A percentile compares a stretch with the other conserved stretches of the same genome.
Evolutionary conservation across 208 protist species (phyloP).

Genomic region (Trypanosoma caninum): DNA sequence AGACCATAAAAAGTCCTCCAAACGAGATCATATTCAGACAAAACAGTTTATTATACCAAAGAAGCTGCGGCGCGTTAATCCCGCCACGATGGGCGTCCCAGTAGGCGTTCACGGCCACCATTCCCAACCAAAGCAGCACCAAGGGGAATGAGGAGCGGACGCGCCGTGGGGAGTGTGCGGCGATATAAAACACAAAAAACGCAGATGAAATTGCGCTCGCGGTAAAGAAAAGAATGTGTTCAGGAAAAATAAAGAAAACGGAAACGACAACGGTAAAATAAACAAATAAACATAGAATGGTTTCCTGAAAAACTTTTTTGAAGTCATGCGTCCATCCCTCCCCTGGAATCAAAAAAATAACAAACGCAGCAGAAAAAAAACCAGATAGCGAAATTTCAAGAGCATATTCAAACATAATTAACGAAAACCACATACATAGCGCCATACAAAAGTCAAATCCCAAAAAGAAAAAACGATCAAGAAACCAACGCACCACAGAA

Average conservation of each 20-base stretch:
- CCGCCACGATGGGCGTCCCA: background rate
- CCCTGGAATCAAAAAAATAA: conserved; percentile 26
- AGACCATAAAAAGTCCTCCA: conserved; percentile 10
- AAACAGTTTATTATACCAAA: conserved; percentile 13
- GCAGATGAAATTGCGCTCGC: conserved; percentile 36
- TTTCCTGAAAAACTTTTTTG: conserved; percentile 15
- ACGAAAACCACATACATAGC: conserved; percentile 40
- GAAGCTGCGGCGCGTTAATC: background rate
- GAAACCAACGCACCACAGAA: conserved; percentile 1
- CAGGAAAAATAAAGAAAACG: conserved; percentile 21
- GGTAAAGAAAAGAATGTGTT: conserved; percentile 27
- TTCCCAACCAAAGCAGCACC: conserved; percentile 30
- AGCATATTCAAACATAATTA: conserved; percentile 37
- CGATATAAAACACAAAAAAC: conserved; percentile 34
- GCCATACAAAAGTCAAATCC: conserved; percentile 50
- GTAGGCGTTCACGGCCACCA: conserved; percentile 28
- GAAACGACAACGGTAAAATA: conserved; percentile 10
- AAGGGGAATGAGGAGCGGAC: conserved; percentile 27
- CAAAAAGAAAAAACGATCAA: conserved; percentile 48
- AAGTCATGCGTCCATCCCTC: conserved; percentile 15
- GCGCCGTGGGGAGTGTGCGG: conserved; percentile 31
- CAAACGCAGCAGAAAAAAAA: conserved; percentile 24
- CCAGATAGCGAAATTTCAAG: conserved; percentile 18
- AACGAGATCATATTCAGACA: conserved; percentile 11
- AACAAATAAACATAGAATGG: conserved; percentile 11